Conservation (phyloP, 805 yeast species). For the Kockiozyma suomiensis region DNA sequence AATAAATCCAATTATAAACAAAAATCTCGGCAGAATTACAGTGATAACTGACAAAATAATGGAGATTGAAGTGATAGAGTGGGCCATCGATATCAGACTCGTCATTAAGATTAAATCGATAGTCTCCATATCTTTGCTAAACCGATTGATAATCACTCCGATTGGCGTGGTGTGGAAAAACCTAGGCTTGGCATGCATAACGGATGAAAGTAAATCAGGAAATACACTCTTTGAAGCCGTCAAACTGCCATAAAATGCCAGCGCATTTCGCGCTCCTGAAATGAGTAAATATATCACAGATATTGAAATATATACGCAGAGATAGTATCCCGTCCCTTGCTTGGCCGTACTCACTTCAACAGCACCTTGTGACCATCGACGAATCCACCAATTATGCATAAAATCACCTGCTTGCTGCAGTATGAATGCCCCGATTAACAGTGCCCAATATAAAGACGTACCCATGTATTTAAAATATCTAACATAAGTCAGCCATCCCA, state of each 20-base stretch:
- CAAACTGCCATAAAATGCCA: conserved; percentile 53
- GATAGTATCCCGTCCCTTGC: neutral
- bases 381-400: conserved; percentile 12
- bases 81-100: conserved; percentile 37
- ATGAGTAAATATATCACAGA: conserved; percentile 60
- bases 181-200: conserved; percentile 75
- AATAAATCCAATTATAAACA: conserved; percentile 69
- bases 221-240: conserved; percentile 71
- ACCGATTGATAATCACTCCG: conserved; percentile 94
- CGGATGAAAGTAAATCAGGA: conserved; percentile 60
- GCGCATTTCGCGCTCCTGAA: conserved; percentile 1
- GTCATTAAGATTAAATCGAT: conserved; percentile 90
- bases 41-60: conserved; percentile 71
- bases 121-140: conserved; percentile 90
- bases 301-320: conserved; percentile 42
- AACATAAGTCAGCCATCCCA: neutral
- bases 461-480: conserved; percentile 12
- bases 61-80: conserved; percentile 46
- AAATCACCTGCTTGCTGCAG: conserved; percentile 4
- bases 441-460: neutral
- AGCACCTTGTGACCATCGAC: conserved; percentile 11
- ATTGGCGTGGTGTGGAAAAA: conserved; percentile 94
- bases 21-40: conserved; percentile 78
- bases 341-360: neutral
- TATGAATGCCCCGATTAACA: neutral